Percentiles rank a stretch among this genome's conserved stretches.
Evolutionary conservation across 2,329 filamentous ascomycete species (phyloP).

Genomic region (Beauveria medogensis): DNA sequence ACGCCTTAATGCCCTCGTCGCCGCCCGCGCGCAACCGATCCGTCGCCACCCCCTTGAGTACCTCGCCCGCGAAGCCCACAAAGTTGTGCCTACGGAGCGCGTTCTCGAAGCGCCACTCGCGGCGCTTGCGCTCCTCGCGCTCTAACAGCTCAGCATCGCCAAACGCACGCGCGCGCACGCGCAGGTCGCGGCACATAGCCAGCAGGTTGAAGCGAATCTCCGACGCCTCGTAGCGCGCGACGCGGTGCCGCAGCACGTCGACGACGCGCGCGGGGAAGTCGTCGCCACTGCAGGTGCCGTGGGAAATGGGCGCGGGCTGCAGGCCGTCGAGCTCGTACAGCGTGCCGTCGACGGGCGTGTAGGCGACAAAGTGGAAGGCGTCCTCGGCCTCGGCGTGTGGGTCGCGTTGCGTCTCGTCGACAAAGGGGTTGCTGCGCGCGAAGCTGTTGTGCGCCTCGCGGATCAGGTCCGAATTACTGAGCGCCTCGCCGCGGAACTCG

Average conservation of each 20-base stretch:
- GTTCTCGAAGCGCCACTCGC: conserved; percentile 92
- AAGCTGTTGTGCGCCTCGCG: conserved; percentile 84
- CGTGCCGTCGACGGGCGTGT: conserved; percentile 68
- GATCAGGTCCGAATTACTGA: conserved; percentile 59
- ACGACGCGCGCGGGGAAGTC: conserved; percentile 76
- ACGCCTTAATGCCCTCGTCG: conserved; percentile 58
- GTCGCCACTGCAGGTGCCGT: conserved; percentile 63
- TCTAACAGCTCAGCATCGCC: conserved; percentile 73
- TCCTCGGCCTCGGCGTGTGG: conserved; percentile 67
- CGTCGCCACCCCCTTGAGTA: conserved; percentile 77
- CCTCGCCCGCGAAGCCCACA: conserved; percentile 86
- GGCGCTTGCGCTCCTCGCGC: conserved; percentile 74
- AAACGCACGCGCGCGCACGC: conserved; percentile 67
- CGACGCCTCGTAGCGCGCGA: conserved; percentile 72
- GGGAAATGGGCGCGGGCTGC: conserved; percentile 84
- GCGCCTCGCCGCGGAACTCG: conserved; percentile 56
- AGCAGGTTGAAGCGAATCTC: conserved; percentile 97
- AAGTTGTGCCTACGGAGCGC: conserved; percentile 88
- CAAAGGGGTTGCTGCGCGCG: conserved; percentile 79
- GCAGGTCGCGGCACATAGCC: conserved; percentile 80
- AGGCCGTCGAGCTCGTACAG: conserved; percentile 95
- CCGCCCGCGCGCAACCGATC: conserved; percentile 61
- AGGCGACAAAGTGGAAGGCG: conserved; percentile 96
- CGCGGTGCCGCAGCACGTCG: conserved; percentile 74
- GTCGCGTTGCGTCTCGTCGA: conserved; percentile 71